phyloP scores from a whole-genome alignment of 2,329 filamentous ascomycete species.

The Ophiostoma novo-ulmi region DNA sequence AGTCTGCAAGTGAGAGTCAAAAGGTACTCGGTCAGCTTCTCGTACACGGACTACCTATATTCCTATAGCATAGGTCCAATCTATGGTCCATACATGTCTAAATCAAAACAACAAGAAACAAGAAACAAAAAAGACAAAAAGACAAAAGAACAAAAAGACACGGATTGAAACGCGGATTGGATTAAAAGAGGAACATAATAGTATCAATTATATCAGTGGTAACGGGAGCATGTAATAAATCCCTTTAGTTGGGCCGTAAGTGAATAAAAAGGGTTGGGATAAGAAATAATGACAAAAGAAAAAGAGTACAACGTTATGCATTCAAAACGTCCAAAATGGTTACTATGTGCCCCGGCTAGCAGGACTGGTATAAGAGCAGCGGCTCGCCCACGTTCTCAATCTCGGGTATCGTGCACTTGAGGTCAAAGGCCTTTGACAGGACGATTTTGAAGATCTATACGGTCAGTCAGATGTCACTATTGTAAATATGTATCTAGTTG shows the following conservation, averaged over 20 bases:
- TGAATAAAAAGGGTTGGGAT: not conserved
- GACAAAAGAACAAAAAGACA: not conserved
- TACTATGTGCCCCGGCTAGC: conserved; percentile 31
- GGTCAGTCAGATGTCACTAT: conserved; percentile 4
- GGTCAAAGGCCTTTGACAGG: conserved; percentile 93
- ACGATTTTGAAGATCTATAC: conserved; percentile 98
- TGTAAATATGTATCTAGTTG: not conserved
- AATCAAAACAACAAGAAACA: not conserved
- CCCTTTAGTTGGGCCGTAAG: not conserved
- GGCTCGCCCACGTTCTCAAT: conserved; percentile 98
- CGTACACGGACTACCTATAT: not conserved
- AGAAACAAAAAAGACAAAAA: not conserved
- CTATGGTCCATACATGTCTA: not conserved
- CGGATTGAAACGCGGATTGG: not conserved
- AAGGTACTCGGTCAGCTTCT: not conserved
- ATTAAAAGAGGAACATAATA: not conserved
- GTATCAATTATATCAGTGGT: conserved; percentile 6
- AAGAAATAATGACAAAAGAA: not conserved
- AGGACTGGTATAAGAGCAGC: conserved; percentile 79
- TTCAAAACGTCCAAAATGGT: not conserved
- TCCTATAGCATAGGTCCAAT: not conserved
- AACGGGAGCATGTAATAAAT: not conserved
- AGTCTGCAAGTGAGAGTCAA: not conserved
- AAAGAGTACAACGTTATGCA: not conserved
- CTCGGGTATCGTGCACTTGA: conserved; percentile 98